phyloP scores from a whole-genome alignment of 352 stramenopile genomes.

The Globisporangium recalcitrans region DNA sequence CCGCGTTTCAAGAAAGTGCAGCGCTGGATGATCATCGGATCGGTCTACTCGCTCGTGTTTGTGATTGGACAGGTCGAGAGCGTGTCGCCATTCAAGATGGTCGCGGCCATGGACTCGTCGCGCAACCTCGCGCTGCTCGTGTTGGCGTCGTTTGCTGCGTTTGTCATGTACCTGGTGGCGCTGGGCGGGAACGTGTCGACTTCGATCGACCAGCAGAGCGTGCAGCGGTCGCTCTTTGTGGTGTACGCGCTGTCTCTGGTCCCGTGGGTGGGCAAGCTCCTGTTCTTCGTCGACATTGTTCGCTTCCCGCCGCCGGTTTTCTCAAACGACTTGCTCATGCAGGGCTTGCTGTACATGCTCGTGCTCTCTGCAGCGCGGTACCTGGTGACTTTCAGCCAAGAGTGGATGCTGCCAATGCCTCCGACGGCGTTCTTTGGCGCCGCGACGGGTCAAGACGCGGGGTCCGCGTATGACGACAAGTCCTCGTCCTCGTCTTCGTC shows the following conservation, averaged over 20 bases:
- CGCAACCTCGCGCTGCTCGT: slow-evolving; percentile 48
- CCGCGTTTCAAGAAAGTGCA: slow-evolving; percentile 25
- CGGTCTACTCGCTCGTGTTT: slow-evolving; percentile 34
- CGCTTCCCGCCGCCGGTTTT: slow-evolving; percentile 32
- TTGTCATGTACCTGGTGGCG: slow-evolving; percentile 43
- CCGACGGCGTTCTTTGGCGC: slow-evolving; percentile 72
- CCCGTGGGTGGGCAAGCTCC: slow-evolving; percentile 61
- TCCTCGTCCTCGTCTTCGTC: background rate
- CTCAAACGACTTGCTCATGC: slow-evolving; percentile 37
- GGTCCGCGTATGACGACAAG: slow-evolving; percentile 33
- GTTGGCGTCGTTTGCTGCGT: slow-evolving; percentile 36
- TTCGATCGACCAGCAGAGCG: slow-evolving; percentile 43
- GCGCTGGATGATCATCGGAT: slow-evolving; percentile 45
- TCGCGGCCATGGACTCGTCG: slow-evolving; percentile 20
- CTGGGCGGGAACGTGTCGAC: slow-evolving; percentile 34
- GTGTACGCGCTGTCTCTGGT: slow-evolving; percentile 48
- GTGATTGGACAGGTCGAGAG: slow-evolving; percentile 33
- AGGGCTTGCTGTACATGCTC: slow-evolving; percentile 33
- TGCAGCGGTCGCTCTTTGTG: slow-evolving; percentile 54
- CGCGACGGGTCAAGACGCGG: slow-evolving; percentile 41
- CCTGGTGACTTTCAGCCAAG: slow-evolving; percentile 38
- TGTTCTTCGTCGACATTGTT: slow-evolving; percentile 47
- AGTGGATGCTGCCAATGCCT: slow-evolving; percentile 60
- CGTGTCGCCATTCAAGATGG: slow-evolving; percentile 22
- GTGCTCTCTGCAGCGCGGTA: slow-evolving; percentile 42